These are phyloP conservation scores for Dipodascus geniculatus DNA, from an alignment of 805 yeast species.

Conservation along the genomic window DNA sequence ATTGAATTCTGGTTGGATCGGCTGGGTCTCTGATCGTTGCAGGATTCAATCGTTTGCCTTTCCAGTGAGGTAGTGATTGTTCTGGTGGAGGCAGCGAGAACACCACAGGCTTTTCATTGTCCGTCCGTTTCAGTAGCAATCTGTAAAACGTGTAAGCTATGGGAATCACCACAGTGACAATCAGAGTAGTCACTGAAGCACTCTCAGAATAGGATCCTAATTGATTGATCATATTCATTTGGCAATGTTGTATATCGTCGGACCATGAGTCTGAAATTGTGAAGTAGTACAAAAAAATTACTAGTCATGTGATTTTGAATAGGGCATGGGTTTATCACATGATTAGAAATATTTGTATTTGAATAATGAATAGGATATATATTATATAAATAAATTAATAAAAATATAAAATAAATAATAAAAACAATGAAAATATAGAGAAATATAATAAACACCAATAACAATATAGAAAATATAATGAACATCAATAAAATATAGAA, in stretches of 20 bases:
- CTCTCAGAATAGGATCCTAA: not conserved
- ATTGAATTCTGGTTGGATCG: conserved; percentile 61
- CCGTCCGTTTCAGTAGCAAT: not conserved
- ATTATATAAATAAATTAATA: too few relatives aligned
- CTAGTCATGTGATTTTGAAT: too few relatives aligned
- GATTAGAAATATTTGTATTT: too few relatives aligned
- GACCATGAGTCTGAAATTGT: too few relatives aligned
- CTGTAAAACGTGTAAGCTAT: conserved; percentile 1
- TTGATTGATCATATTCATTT: not conserved
- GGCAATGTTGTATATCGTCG: not conserved
- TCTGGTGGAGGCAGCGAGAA: conserved; percentile 46
- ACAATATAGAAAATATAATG: too few relatives aligned
- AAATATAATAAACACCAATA: too few relatives aligned
- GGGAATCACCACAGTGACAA: not conserved
- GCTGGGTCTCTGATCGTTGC: conserved; percentile 44
- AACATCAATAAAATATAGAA: too few relatives aligned
- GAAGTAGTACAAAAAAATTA: too few relatives aligned
- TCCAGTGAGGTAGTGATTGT: conserved; percentile 84
- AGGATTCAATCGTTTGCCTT: conserved; percentile 66
- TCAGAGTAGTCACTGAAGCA: not conserved
- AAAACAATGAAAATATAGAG: too few relatives aligned
- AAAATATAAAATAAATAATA: too few relatives aligned
- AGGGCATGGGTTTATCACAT: too few relatives aligned
- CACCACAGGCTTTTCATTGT: conserved; percentile 3
- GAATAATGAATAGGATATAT: too few relatives aligned